A percentile compares a stretch with the other conserved stretches of the same genome.
Conservation (phyloP, 1,284 basidiomycete species). For the Melampsora allii-populina region DNA sequence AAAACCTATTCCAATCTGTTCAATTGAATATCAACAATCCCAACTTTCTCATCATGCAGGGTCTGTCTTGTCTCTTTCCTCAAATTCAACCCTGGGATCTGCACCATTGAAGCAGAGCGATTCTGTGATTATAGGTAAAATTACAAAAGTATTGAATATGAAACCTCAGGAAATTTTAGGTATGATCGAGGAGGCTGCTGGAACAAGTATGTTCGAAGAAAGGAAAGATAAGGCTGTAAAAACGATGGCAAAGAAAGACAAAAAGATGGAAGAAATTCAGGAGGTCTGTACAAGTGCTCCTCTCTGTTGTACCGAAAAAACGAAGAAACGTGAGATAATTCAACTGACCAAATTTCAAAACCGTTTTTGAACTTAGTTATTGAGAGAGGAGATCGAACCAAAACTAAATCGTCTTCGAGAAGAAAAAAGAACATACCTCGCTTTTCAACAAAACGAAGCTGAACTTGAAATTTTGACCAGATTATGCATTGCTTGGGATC, state of each 20-base stretch:
- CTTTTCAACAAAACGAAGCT: constrained; percentile 82
- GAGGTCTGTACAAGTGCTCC: constrained; percentile 52
- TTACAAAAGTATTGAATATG: constrained; percentile 87
- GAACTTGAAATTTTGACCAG: constrained; percentile 88
- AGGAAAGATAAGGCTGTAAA: constrained; percentile 95
- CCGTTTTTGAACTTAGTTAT: constrained; percentile 55
- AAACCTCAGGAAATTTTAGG: constrained; percentile 94
- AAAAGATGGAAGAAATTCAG: constrained; percentile 86
- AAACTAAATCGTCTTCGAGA: constrained; percentile 86
- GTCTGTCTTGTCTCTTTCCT: constrained; percentile 56
- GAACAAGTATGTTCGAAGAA: constrained; percentile 99
- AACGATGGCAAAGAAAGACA: constrained; percentile 97
- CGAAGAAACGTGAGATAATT: too few relatives aligned
- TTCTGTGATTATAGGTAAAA: constrained; percentile 50
- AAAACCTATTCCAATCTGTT: constrained; percentile 92
- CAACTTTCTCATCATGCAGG: constrained; percentile 99
- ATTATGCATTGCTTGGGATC: constrained; percentile 83
- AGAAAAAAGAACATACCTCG: constrained; percentile 85
- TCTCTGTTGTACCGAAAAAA: not conserved
- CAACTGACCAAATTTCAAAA: not conserved
- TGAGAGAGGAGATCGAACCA: constrained; percentile 88
- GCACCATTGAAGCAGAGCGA: too few relatives aligned
- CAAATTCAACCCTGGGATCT: constrained; percentile 65
- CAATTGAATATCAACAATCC: constrained; percentile 99
- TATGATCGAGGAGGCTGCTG: constrained; percentile 98